Evolutionary conservation across 2,329 filamentous ascomycete species (phyloP), one percentile per base, ranked within the genome.

Genomic region (Sporothrix curviconia): DNA sequence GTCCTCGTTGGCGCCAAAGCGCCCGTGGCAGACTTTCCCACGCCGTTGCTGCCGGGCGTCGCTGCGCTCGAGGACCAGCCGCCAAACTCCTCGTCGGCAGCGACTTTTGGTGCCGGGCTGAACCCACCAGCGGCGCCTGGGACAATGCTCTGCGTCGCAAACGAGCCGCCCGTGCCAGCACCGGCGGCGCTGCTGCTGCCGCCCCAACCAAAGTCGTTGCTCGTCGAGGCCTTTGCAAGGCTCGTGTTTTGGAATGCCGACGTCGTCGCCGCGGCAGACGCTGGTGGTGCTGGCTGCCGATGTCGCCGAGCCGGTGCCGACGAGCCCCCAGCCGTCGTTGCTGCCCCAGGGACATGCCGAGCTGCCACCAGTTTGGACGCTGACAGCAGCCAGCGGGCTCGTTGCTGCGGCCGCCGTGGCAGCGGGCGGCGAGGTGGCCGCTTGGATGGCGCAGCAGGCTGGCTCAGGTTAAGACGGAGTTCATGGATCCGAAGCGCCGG

Each of bases 11-110:
- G 79, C 83, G 19, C 81, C 84, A 64, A 86, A 82, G 14, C 28
- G 28, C 81, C 81, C 22, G 78, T 74, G 25, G 79, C 73, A 1
- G 53, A 75, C 72, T 87, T 82, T 50, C 78, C 14, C 71, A 66
- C 28, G 72, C 68, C 24, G 71, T 51, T 52, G 51, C 71, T 50
- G 70, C 72, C 68, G 1, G 72, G 68, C 8, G 77, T 73, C 77
- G 52, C 65, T 64, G 80, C 66, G 81, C 86, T 74, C 78, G 90
- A 95, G 49, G 89, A 85, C 92, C 92, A 97, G 12, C 92, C 92
- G 19, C 92, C 92, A 74, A 96, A 97, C 68, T 97, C 92, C 71
- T 97, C 92, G 66, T 97, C 92, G 0, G 89, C 87, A 36, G 88
- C 80, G 2, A 96, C 88, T 66, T 87, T 86, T 24, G 89, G 84